phyloP scores from a whole-genome alignment of 345 rosid species.

The Geranium rotundifolium region DNA sequence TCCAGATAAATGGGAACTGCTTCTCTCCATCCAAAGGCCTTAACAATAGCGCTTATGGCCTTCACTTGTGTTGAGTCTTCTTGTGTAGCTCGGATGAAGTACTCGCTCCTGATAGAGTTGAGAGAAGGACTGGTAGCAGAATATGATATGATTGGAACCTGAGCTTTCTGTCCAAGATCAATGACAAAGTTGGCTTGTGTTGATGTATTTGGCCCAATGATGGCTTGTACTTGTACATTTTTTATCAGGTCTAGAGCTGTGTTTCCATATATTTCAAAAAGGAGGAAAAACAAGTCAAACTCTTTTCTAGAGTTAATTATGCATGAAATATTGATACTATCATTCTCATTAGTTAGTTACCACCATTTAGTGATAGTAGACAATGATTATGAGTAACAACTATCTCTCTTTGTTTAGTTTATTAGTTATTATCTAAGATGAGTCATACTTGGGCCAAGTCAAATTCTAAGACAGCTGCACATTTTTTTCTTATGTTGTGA shows the following conservation, averaged over 20 bases:
- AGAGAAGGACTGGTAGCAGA: constrained; percentile 42
- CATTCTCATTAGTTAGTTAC: too few species aligned
- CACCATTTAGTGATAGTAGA: too few species aligned
- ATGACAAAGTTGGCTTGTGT: constrained; percentile 32
- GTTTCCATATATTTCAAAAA: not conserved
- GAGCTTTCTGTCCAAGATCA: constrained; percentile 30
- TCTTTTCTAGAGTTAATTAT: too few species aligned
- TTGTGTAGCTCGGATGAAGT: constrained; percentile 32
- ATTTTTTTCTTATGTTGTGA: too few species aligned
- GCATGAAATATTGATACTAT: too few species aligned
- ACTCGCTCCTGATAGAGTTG: constrained; percentile 24
- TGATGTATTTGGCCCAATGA: constrained; percentile 33
- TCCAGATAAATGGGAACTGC: constrained; percentile 35
- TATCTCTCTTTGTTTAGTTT: too few species aligned
- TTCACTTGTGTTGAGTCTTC: constrained; percentile 33
- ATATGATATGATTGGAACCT: constrained; percentile 31
- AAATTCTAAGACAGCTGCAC: too few species aligned
- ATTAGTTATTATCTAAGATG: too few species aligned
- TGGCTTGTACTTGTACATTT: constrained; percentile 40
- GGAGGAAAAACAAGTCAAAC: too few species aligned
- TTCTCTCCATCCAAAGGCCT: constrained; percentile 45
- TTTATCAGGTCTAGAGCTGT: constrained; percentile 41
- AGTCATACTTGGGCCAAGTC: too few species aligned
- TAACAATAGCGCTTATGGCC: constrained; percentile 25
- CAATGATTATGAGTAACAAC: too few species aligned